Percentiles rank a stretch among this genome's conserved stretches.
Conservation (phyloP, 2,329 filamentous ascomycete genomes). For the Huntiella moniliformis region DNA sequence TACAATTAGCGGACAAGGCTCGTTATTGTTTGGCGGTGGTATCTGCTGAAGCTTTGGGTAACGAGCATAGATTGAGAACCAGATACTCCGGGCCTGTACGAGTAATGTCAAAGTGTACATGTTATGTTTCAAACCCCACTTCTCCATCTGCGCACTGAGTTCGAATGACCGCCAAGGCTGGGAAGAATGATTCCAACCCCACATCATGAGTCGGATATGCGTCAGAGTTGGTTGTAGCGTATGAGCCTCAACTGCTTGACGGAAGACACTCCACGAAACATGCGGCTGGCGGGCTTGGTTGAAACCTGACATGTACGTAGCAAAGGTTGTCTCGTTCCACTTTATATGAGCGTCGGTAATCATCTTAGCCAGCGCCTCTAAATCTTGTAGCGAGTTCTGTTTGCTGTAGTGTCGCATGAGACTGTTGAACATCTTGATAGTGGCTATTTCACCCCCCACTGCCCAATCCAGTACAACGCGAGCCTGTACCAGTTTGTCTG, state of each 20-base stretch:
- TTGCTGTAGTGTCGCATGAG: slow-evolving; percentile 52
- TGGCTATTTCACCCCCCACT: slow-evolving; percentile 30
- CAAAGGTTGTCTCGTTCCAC: slow-evolving; percentile 32
- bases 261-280: slow-evolving; percentile 30
- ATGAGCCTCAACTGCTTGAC: slow-evolving; percentile 23
- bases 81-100: slow-evolving; percentile 9
- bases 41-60: slow-evolving; percentile 19
- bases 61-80: slow-evolving; percentile 23
- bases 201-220: slow-evolving; percentile 36
- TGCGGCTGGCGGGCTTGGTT: slow-evolving; percentile 29
- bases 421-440: slow-evolving; percentile 57
- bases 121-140: slow-evolving; percentile 23
- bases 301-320: slow-evolving; percentile 30
- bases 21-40: slow-evolving; percentile 14
- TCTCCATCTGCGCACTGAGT: slow-evolving; percentile 25
- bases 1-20: slow-evolving; percentile 17
- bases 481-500: slow-evolving; percentile 20
- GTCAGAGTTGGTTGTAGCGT: slow-evolving; percentile 27
- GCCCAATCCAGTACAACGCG: slow-evolving; percentile 28
- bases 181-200: slow-evolving; percentile 16
- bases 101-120: slow-evolving; percentile 18
- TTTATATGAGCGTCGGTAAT: slow-evolving; percentile 30
- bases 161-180: slow-evolving; percentile 27
- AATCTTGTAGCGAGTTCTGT: slow-evolving; percentile 31
- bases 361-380: slow-evolving; percentile 27